Conservation (phyloP, 2,329 filamentous ascomycete genomes). For the Chrysoporthe cubensis region DNA sequence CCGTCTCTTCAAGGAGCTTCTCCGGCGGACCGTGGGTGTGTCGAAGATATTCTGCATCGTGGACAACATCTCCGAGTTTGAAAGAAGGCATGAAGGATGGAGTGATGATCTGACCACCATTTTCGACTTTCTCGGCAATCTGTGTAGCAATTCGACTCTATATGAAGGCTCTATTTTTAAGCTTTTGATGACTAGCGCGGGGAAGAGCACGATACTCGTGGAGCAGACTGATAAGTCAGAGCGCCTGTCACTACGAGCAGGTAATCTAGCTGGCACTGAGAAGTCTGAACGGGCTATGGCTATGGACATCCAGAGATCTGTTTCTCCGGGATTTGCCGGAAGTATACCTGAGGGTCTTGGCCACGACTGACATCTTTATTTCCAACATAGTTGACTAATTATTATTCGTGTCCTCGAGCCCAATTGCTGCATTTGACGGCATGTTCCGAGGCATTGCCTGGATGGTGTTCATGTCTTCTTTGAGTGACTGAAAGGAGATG, state of each 20-base stretch:
- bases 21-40: neutral
- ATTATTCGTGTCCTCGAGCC: neutral
- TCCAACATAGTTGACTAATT: neutral
- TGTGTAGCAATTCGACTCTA: neutral
- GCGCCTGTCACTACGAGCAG: neutral
- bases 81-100: neutral
- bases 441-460: too few relatives aligned
- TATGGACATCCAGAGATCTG: neutral
- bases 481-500: too few relatives aligned
- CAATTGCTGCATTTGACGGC: neutral
- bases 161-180: neutral
- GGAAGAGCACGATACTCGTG: conserved; percentile 5
- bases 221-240: neutral
- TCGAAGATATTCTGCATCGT: conserved; percentile 6
- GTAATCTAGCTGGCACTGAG: neutral
- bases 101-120: neutral
- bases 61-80: conserved; percentile 18
- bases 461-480: too few relatives aligned
- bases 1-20: conserved; percentile 2
- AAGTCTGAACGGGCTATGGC: conserved; percentile 5
- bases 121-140: neutral
- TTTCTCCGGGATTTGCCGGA: neutral
- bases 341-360: neutral
- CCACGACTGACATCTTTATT: neutral
- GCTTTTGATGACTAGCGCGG: conserved; percentile 8